phyloP scores from a whole-genome alignment of 345 rosid genomes.

The Laguncularia racemosa region DNA sequence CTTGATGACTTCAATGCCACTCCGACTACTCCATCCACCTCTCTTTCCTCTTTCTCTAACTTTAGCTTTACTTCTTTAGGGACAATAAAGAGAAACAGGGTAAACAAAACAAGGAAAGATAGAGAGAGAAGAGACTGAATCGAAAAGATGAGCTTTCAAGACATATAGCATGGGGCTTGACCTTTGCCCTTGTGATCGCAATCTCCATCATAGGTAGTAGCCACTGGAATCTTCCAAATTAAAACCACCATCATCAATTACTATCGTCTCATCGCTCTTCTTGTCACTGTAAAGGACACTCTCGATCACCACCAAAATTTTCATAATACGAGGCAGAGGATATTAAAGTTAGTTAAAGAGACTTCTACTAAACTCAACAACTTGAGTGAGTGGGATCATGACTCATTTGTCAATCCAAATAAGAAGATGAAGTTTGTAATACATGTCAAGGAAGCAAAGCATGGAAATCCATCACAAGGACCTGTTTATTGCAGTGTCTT shows the following conservation, averaged over 20 bases:
- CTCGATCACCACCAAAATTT: slow-evolving; percentile 54
- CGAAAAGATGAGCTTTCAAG: slow-evolving; percentile 18
- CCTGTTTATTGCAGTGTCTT: slow-evolving; percentile 78
- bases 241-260: slow-evolving; percentile 61
- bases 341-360: slow-evolving; percentile 54
- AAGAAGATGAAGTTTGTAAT: slow-evolving; percentile 21
- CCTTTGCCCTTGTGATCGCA: slow-evolving; percentile 15
- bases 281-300: slow-evolving; percentile 74
- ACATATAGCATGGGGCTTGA: slow-evolving; percentile 16
- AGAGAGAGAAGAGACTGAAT: not conserved
- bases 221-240: slow-evolving; percentile 64
- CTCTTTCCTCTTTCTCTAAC: no score
- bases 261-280: slow-evolving; percentile 62
- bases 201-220: slow-evolving; percentile 56
- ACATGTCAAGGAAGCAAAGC: slow-evolving; percentile 66
- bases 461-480: slow-evolving; percentile 71
- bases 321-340: slow-evolving; percentile 53
- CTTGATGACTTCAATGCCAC: no score
- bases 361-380: slow-evolving; percentile 58
- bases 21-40: no score
- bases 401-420: slow-evolving; percentile 20
- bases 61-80: no score
- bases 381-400: slow-evolving; percentile 45
- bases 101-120: not conserved
- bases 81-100: no score